phyloP scores from a whole-genome alignment of 495 filamentous ascomycete genomes.

The Aspergillus ostianus region DNA sequence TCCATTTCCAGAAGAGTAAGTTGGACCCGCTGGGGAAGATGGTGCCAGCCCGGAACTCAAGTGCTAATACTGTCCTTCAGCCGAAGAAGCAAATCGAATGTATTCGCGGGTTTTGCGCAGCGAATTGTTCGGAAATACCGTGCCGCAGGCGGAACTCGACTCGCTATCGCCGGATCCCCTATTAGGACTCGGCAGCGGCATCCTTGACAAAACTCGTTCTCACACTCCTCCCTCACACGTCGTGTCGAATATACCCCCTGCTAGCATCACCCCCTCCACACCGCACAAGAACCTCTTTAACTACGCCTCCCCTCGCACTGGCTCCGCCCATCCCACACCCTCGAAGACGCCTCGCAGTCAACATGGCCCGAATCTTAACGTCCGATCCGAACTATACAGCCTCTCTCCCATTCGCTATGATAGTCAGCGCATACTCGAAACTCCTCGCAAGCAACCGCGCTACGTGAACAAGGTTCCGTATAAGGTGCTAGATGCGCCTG shows the following conservation, averaged over 20 bases:
- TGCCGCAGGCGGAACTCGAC: conserved; percentile 77
- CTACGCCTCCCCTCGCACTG: conserved; percentile 76
- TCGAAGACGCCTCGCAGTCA: conserved; percentile 85
- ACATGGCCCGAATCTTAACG: conserved; percentile 80
- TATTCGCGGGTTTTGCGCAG: conserved; percentile 85
- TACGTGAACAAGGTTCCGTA: conserved; percentile 94
- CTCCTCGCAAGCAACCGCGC: conserved; percentile 80
- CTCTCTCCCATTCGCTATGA: conserved; percentile 85
- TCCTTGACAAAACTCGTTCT: conserved; percentile 69
- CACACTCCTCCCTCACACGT: conserved; percentile 75
- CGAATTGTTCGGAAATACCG: conserved; percentile 84
- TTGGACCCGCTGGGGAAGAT: conserved; percentile 6
- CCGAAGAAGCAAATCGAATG: conserved; percentile 89
- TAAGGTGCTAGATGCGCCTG: conserved; percentile 95
- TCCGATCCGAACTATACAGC: conserved; percentile 88
- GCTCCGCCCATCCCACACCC: conserved; percentile 75
- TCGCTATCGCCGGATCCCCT: conserved; percentile 62
- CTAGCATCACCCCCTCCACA: conserved; percentile 82
- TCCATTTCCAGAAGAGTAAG: conserved; percentile 92
- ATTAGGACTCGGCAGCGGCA: conserved; percentile 54
- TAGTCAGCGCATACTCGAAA: conserved; percentile 88
- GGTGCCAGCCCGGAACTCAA: not conserved
- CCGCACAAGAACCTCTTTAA: conserved; percentile 97
- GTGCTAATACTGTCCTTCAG: conserved; percentile 54
- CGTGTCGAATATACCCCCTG: conserved; percentile 58